Base-by-base conservation (phyloP, 2,329 filamentous ascomycete genomes). In the Ascochyta pisi region DNA sequence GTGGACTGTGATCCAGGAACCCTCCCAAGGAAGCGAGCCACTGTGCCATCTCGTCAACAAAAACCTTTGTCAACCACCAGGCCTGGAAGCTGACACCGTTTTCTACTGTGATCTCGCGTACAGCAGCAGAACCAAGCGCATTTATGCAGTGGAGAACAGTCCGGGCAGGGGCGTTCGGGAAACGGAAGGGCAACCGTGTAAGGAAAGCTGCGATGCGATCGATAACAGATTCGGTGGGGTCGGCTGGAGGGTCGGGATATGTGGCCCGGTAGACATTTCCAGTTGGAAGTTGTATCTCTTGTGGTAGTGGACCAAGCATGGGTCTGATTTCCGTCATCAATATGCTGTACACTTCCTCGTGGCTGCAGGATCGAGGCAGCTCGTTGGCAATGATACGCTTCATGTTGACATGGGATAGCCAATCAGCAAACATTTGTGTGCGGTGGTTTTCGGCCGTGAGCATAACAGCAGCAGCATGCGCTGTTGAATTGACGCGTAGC, bases 61-160 rank as follows among this genome's bases (percentile, higher is more conserved):
- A 98, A 54, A 94, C 93, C 74, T 97, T 96, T 3, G 92, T 92
- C 54, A 97, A 90, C 91, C 91, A 95, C 92, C 92, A 96, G 6
- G 90, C 88, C n/a, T 90, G 89, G 69, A 94, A 96, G 69, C 89
- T 93, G 70, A 88, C 86, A 16, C 89, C 90, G 62, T 90, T 88
- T 37, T 86, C 83, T 46, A 95, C 87, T 0, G 91, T 95, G 54
- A 96, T 84, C 66, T 96, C 92, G 50, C 91, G 84, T 79, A 95
- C 86, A 16, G 91, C 88, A 19, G 89, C 87, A 7, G 89, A 91
- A 12, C 90, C 89, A 22, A 95, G 81, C 23, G 87, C 84, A 65
- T 91, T 88, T 37, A 94, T 87, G 62, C 88, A 91, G 76, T 88
- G 89, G 9, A 95, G 85, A 53, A 96, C 84, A 37, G 90, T 89